Conservation (phyloP, 176 grass and related monocot genomes). For the Metroxylon sagu region DNA sequence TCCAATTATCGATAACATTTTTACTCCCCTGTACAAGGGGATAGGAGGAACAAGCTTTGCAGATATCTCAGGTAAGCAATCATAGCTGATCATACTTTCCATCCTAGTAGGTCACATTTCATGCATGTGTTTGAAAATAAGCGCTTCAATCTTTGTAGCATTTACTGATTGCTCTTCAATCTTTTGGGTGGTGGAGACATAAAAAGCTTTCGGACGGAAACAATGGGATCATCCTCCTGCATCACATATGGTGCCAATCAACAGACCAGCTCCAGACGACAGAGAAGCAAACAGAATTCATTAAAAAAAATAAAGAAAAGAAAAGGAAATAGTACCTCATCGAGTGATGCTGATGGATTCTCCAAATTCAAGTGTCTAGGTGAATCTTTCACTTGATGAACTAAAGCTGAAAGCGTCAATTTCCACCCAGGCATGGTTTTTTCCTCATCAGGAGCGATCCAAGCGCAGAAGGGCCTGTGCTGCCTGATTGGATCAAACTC, state of each 20-base stretch:
- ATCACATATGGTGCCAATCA: neutral
- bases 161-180: conserved; percentile 20
- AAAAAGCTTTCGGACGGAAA: conserved; percentile 80
- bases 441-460: conserved; percentile 50
- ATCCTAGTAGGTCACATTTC: no score
- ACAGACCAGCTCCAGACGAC: neutral
- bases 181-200: conserved; percentile 50
- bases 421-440: conserved; percentile 65
- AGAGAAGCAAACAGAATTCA: conserved; percentile 25
- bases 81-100: no score
- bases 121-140: no score
- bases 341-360: conserved; percentile 33
- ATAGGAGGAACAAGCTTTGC: no score
- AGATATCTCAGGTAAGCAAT: no score
- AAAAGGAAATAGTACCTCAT: conserved; percentile 41
- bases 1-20: no score
- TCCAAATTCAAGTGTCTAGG: neutral
- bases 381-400: conserved; percentile 33
- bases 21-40: no score
- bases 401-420: conserved; percentile 58
- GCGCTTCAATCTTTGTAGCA: no score
- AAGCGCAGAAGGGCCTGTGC: conserved; percentile 88
- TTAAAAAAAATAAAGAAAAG: conserved; percentile 10
- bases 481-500: conserved; percentile 88
- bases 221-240: conserved; percentile 72